Base-by-base conservation (phyloP, 2,329 filamentous ascomycete genomes). In the Lecanicillium sp. region DNA sequence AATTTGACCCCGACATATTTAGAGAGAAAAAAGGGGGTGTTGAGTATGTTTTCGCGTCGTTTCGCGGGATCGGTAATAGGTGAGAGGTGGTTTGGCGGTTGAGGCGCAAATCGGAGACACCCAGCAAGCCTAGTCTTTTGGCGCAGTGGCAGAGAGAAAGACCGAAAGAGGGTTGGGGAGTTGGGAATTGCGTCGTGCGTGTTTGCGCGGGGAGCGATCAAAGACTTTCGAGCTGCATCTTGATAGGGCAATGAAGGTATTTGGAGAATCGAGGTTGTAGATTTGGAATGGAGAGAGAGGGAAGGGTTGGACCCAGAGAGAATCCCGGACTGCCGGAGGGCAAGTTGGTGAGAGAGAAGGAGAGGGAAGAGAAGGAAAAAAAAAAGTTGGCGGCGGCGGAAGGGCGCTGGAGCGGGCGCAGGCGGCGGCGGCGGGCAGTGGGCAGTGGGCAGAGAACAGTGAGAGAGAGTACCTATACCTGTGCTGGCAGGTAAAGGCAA, bases 1-100 rank as follows among this genome's bases (percentile, higher is more conserved):
- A 62, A 36, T 59, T 60, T 47, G 62, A 65, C 50, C 62, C 63
- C 48, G 65, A 66, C 65, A 68, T 67, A 27, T 51, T 59, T 49
- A 51, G 50, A 20, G n/a, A 14, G 7, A 6, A n/a, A 2, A 35
- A 17, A 44, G 21, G 49, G 49, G 52, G 52, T 48, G 54, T 35
- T 39, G 46, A 40, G 27, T n/a, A n/a, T n/a, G n/a, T n/a, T 26
- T 36, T 46, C 20, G 49, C 14, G 50, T 51, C 44, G 52, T 45
- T 46, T 50, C 42, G 24, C n/a, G n/a, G n/a, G 36, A n/a, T 15
- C 19, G 20, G 33, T 37, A 29, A 26, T 5, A 36, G 3, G 17
- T 23, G 17, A 37, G 23, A 24, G 33, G 48, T 27, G 17, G 24
- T 27, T 29, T 33, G 21, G n/a, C 9, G 24, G 27, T 33, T 7